Conservation (phyloP, 1,284 basidiomycete genomes). For the Leccinum pachyderme region DNA sequence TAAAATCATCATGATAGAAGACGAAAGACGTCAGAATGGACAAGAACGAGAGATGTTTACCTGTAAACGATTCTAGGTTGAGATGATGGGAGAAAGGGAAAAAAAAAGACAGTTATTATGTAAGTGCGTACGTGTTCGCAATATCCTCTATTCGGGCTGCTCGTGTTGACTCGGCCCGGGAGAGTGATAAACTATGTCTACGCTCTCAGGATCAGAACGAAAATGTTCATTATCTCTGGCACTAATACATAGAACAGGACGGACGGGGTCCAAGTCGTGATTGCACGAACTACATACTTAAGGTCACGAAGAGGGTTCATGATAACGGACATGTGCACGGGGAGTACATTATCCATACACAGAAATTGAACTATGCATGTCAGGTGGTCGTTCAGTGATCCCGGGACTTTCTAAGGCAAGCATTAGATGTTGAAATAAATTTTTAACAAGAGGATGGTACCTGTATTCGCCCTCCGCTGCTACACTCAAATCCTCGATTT, state of each 20-base stretch:
- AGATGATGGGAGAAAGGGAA: too few species aligned
- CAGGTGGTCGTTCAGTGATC: constrained; percentile 57
- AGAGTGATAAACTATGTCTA: too few species aligned
- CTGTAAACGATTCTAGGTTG: too few species aligned
- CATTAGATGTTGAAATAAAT: constrained; percentile 2
- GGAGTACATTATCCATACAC: constrained; percentile 13
- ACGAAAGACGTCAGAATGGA: too few species aligned
- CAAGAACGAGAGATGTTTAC: too few species aligned
- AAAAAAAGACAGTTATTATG: too few species aligned
- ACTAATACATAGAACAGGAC: not conserved
- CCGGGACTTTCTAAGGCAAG: constrained; percentile 66
- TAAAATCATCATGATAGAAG: constrained; percentile 27
- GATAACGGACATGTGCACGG: constrained; percentile 1
- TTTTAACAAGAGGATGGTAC: constrained; percentile 34
- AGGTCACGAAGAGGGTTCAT: constrained; percentile 9
- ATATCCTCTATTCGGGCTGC: too few species aligned
- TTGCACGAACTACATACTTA: constrained; percentile 12
- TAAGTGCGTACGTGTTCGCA: too few species aligned
- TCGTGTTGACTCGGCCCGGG: too few species aligned
- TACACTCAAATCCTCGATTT: constrained; percentile 87
- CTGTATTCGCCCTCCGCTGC: constrained; percentile 92
- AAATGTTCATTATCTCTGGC: not conserved
- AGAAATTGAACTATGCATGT: not conserved
- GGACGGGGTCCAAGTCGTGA: constrained; percentile 4
- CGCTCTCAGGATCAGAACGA: not conserved